phyloP scores from a whole-genome alignment of 164 flowering plant species.

The Platanus orientalis region DNA sequence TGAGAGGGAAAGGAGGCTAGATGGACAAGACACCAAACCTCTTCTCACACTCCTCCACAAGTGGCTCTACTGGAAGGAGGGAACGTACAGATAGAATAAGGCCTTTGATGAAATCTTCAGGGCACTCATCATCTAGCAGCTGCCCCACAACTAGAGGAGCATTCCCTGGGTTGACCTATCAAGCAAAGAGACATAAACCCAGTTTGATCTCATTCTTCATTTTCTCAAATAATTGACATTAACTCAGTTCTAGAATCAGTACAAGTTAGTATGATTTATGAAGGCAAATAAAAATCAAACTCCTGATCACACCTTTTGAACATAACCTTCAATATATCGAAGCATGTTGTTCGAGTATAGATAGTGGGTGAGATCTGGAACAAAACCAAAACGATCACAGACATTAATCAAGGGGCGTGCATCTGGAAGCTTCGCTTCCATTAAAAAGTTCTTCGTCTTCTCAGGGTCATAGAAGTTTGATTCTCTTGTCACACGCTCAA shows the following conservation, averaged over 20 bases:
- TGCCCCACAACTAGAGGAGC: constrained; percentile 99
- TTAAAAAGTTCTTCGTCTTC: constrained; percentile 93
- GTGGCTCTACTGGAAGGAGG: constrained; percentile 97
- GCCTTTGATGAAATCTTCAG: constrained; percentile 99
- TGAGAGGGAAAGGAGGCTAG: background rate
- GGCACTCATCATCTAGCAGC: constrained; percentile 97
- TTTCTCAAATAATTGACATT: background rate
- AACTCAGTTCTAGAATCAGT: background rate
- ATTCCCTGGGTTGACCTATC: constrained; percentile 95
- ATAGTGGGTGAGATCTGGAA: constrained; percentile 97
- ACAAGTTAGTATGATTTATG: background rate
- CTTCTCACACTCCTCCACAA: constrained; percentile 97
- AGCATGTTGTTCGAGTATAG: constrained; percentile 94
- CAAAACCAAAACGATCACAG: constrained; percentile 99
- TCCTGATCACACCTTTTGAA: constrained; percentile 67
- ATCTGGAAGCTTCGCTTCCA: constrained; percentile 99
- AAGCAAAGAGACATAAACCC: background rate
- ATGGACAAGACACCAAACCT: constrained; percentile 41
- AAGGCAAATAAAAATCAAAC: background rate
- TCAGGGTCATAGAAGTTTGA: constrained; percentile 96
- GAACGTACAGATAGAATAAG: constrained; percentile 57
- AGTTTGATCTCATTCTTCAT: background rate
- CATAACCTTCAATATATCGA: constrained; percentile 98
- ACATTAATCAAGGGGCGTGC: constrained; percentile 97
- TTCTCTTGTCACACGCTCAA: constrained; percentile 97